Evolutionary conservation across 1,284 basidiomycete genomes (phyloP), one percentile per base, ranked within the genome.

Genomic region (Coniferiporia sulphurascens): DNA sequence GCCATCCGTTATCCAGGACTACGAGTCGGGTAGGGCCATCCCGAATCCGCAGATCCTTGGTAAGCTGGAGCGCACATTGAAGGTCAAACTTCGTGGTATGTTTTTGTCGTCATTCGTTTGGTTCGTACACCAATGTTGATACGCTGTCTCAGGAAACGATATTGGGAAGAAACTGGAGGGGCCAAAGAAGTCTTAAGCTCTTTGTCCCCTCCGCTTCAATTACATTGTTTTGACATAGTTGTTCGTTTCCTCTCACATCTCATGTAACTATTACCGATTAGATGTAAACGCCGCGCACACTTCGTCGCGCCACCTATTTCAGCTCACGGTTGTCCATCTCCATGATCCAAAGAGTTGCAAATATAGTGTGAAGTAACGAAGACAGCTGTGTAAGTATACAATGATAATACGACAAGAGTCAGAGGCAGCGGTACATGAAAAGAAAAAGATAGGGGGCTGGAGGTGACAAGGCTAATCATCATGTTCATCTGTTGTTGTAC

Each of bases 21-120:
- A 97, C 73, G 94, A 97, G 76, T 81, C 84, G 19, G 88, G 92
- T 59, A 90, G 87, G 72, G 96, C 95, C 22, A 85, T 93, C 38
- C 96, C 96, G 44, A 95, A 91, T 73, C 80, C 92, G 49, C 90
- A 93, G 70, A 87, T 99, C 66, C 82, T 99, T 34, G 82, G 82
- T 64, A 98, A 98, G 82, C 85, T 98, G 67, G 96, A 99, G 78
- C 84, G 95, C 55, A 78, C 80, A 48, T 81, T 99, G 65, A 90
- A 87, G 57, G 89, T 99, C 68, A 99, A 98, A 76, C 84, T 99
- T 61, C 85, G 96, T 68, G 95, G 95, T 84, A 71, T 53, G 81
- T 76, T 10, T 48, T 57, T 15, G 48, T 56, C 52, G 43, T 52
- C 60, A 48, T 60, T 41, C 6, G 58, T 60, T 35, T 59, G 45